phyloP scores from a whole-genome alignment of 129 eudicot genomes.

The Deinandra increscens region DNA sequence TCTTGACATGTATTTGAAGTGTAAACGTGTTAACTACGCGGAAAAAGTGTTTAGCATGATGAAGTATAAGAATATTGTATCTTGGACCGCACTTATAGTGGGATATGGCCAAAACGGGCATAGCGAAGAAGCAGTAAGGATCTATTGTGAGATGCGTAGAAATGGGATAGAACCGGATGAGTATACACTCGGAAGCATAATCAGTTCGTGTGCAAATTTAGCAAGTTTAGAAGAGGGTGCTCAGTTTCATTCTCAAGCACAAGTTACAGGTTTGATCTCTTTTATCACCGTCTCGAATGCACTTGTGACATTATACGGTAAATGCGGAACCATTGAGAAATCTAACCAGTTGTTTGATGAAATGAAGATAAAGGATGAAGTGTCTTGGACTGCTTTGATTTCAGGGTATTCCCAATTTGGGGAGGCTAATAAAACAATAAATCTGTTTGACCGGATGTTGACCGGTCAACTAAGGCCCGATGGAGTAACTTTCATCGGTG shows the following conservation, averaged over 20 bases:
- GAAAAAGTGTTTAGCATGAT: conserved; percentile 63
- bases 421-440: conserved; percentile 71
- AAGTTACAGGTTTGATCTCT: conserved; percentile 66
- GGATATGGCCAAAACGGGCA: conserved; percentile 85
- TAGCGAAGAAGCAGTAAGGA: conserved; percentile 74
- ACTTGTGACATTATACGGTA: conserved; percentile 74
- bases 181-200: conserved; percentile 73
- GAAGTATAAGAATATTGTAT: conserved; percentile 61
- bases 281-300: conserved; percentile 79
- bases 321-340: conserved; percentile 78
- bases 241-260: conserved; percentile 78
- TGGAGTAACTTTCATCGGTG: conserved; percentile 60
- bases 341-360: conserved; percentile 66
- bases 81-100: conserved; percentile 93
- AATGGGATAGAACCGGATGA: conserved; percentile 65
- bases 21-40: conserved; percentile 59
- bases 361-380: conserved; percentile 64
- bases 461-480: conserved; percentile 60
- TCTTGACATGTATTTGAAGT: conserved; percentile 83
- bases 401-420: conserved; percentile 89
- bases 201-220: conserved; percentile 86
- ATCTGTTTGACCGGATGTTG: conserved; percentile 70
- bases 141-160: conserved; percentile 67
- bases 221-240: conserved; percentile 91
- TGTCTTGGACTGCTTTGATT: conserved; percentile 80